Base-by-base conservation (phyloP, 2,329 filamentous ascomycete species). In the Lasiodiplodia citricola region DNA sequence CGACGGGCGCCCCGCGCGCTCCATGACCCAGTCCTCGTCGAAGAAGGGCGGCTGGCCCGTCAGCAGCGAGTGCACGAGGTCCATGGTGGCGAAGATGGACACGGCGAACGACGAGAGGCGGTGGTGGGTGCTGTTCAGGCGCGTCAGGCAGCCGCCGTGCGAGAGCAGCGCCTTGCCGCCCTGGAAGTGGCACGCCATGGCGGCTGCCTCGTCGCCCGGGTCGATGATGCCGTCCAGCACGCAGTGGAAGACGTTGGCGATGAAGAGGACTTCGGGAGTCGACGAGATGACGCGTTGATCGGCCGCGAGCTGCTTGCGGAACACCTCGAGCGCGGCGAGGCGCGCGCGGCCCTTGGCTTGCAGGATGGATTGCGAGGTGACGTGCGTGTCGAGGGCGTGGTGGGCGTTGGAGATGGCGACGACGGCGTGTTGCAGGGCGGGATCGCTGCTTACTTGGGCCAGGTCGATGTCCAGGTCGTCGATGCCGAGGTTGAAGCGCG, bases 21-120 rank as follows among this genome's bases (percentile, higher is more conserved):
- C 31, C 57, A 60, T 44, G 21, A 60, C 23, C 57, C 57, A 60
- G 7, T 13, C 57, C 18, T 47, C 57, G 38, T 47, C 23, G 6
- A 60, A 60, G 23, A 47, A 60, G 4, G 57, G 57, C 6, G 25
- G 14, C 4, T 28, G 31, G 1, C 57, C 57, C 23, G 37, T 60
- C 31, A 47, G 23, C 13, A 60, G 21, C 2, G 57, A 60, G 23
- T 44, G 37, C 3, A 60, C 57, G 35, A 47, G 57, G 37, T 60
- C 57, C 57, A 60, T 60, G 21, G 57, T 60, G 6, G 57, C 57
- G 23, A 60, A 60, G 21, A 60, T n/a, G 13, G 57, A 60, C 4
- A 60, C 18, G 57, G 57, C 38, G 31, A 60, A 60, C 4, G 57
- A 38, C 4, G 37, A 60, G 18, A 60, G 57, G 14, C 57, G 21